Evolutionary conservation across 257 asterid species (phyloP).

Genomic region (Plantago ovata): DNA sequence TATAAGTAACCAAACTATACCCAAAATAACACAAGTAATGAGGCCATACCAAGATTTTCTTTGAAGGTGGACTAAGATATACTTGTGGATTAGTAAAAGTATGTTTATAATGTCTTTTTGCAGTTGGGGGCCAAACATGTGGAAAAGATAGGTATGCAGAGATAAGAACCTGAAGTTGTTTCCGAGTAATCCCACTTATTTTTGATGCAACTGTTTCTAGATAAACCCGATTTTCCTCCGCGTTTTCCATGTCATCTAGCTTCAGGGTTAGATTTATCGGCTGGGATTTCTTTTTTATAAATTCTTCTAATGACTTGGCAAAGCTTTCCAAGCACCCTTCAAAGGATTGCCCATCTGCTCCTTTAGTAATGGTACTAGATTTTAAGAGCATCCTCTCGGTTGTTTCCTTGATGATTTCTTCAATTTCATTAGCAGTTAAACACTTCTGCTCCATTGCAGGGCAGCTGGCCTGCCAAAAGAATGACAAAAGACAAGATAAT

Average conservation of each 20-base stretch:
- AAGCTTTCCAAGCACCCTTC: conserved; percentile 68
- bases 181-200: conserved; percentile 66
- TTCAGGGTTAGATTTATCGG: conserved; percentile 34
- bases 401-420: conserved; percentile 22
- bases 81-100: neutral
- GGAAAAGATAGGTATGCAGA: neutral
- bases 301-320: conserved; percentile 46
- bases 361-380: conserved; percentile 39
- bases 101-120: too few species aligned
- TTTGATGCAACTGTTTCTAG: conserved; percentile 49
- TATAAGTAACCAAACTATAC: too few species aligned
- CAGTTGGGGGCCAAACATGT: neutral
- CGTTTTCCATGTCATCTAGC: conserved; percentile 29
- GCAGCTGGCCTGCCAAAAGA: conserved; percentile 76
- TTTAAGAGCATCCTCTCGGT: conserved; percentile 44
- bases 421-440: conserved; percentile 47
- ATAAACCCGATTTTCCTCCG: conserved; percentile 32
- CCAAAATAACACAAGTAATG: neutral
- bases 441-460: conserved; percentile 61
- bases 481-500: conserved; percentile 18
- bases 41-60: too few species aligned
- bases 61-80: neutral
- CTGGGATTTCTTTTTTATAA: conserved; percentile 40
- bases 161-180: conserved; percentile 63
- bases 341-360: conserved; percentile 42